Percentiles rank a stretch among this genome's conserved stretches.
phyloP scores from a whole-genome alignment of 345 rosid genomes.

The Arabis hirsuta region DNA sequence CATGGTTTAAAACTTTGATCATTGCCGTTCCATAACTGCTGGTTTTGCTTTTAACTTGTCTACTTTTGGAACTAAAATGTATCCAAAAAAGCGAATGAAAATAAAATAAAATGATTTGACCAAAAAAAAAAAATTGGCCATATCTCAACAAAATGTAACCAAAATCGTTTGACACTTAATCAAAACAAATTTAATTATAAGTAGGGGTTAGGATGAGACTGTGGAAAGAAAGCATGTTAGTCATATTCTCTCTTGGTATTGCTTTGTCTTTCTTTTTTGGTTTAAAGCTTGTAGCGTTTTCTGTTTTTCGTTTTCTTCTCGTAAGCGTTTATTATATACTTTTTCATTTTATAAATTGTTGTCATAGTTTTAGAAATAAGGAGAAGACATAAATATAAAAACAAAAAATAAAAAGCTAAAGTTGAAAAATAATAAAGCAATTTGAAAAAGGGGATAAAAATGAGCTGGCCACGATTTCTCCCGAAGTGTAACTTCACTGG shows the following conservation, averaged over 20 bases:
- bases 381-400: neutral
- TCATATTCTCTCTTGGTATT: conserved; percentile 8
- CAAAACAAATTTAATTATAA: neutral
- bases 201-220: neutral
- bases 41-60: neutral
- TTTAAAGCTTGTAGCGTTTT: neutral
- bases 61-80: conserved; percentile 3
- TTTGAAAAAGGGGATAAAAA: conserved; percentile 25
- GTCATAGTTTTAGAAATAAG: neutral
- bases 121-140: neutral
- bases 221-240: neutral
- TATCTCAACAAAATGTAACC: neutral
- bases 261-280: conserved; percentile 12
- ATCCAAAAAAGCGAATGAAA: neutral
- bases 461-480: conserved; percentile 45
- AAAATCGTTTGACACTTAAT: neutral
- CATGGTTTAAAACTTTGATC: neutral
- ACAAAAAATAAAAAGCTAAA: conserved; percentile 12
- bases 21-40: conserved; percentile 6
- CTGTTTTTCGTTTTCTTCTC: no score
- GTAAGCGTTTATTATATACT: conserved; percentile 5
- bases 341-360: neutral
- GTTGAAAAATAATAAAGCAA: conserved; percentile 36
- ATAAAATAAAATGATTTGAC: neutral
- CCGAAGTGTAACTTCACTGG: conserved; percentile 42